phyloP scores from a whole-genome alignment of 2,329 filamentous ascomycete species.

The Aspergillus sp. region DNA sequence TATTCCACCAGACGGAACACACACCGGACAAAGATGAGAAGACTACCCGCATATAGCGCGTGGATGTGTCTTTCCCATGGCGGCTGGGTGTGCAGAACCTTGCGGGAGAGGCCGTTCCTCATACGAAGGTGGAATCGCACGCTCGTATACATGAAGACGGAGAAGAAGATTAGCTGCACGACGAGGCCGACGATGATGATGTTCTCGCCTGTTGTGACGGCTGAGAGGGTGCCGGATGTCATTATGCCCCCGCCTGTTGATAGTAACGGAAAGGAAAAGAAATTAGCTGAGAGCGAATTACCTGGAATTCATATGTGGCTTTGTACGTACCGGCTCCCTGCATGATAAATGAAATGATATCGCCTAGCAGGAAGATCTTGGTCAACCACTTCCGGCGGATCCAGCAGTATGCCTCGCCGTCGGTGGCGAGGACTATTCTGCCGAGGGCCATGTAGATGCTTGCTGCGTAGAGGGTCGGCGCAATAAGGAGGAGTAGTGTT shows the following conservation, averaged over 20 bases:
- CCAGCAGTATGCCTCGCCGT: neutral
- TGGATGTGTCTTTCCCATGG: neutral
- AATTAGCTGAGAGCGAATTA: too few relatives aligned
- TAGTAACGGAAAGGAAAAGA: too few relatives aligned
- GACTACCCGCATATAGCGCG: neutral
- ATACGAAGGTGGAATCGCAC: slow-evolving; percentile 3
- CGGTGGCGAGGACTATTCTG: neutral
- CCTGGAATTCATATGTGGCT: too few relatives aligned
- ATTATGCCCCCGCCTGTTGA: slow-evolving; percentile 6
- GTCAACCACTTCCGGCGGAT: neutral
- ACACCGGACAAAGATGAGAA: slow-evolving; percentile 18
- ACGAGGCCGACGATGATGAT: slow-evolving; percentile 10
- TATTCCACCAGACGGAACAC: slow-evolving; percentile 13
- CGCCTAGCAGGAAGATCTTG: slow-evolving; percentile 9
- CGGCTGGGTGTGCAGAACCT: neutral
- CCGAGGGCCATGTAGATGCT: slow-evolving; percentile 11
- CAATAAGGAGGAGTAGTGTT: slow-evolving; percentile 7
- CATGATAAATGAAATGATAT: slow-evolving; percentile 8
- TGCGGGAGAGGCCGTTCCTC: neutral
- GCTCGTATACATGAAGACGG: slow-evolving; percentile 1
- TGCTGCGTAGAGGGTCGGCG: slow-evolving; percentile 4
- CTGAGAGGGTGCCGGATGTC: neutral
- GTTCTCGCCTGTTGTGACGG: slow-evolving; percentile 5
- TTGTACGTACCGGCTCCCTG: slow-evolving; percentile 5
- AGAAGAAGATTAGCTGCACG: slow-evolving; percentile 14